Base-by-base conservation (phyloP, 257 asterid species). In the Thymus quinquecostatus region DNA sequence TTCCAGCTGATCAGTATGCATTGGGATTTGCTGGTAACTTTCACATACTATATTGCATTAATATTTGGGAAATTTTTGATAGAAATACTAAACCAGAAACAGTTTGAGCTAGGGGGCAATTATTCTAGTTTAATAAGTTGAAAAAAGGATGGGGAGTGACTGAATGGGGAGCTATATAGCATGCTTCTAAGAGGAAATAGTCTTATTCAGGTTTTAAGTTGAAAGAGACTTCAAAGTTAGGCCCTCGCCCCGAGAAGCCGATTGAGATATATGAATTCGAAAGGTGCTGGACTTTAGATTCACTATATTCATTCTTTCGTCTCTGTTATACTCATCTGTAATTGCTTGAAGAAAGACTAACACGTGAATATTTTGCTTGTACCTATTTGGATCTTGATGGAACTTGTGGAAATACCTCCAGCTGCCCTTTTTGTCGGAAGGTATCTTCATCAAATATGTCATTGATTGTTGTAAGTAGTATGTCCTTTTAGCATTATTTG, bases 401-500 rank as follows among this genome's bases (percentile, higher is more conserved):
- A 82, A 75, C 76, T 60, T 58, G 29, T 78, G 89, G 84, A 69
- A 66, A 72, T 68, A 72, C 76, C 85, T 81, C 77, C 88, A 89
- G 99, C 92, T 94, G 98, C 82, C 99, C 97, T 3, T 94, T 88
- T 73, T 89, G 99, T 82, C 86, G 97, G 49, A 89, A 91, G 98
- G 98, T 90, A 90, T 75, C 68, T 65, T 13, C 76, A 8, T 36
- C 29, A 56, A 13, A 61, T 44, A 34, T 64, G n/a, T 47, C 8
- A 4, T 29, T 60, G 43, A 10, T 56, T 64, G 47, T 60, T 51
- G 34, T 69, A 21, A 7, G 43, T 14, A 10, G 40, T 60, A 47
- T 27, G 53, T 68, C 49, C 62, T 45, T 10, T 27, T 7, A 56
- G 36, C 58, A 53, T 53, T 47, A 28, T 34, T 59, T 68, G 70